Conservation (phyloP, 1,139 yeast genomes). For the Komagataea norvegica region DNA sequence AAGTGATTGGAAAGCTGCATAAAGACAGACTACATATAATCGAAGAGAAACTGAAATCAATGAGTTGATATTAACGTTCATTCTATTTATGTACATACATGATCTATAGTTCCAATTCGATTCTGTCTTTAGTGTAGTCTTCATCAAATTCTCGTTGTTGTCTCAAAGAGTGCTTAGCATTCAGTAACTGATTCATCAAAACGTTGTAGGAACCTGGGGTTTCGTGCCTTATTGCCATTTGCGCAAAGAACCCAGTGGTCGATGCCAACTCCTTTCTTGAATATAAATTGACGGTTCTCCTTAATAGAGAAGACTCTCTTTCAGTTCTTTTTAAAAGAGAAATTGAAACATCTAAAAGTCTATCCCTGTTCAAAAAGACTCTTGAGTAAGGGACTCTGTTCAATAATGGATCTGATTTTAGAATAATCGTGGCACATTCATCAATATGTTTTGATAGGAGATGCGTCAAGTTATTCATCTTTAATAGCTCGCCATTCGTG, state of each 20-base stretch:
- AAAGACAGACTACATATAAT: constrained; percentile 23
- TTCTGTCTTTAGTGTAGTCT: constrained; percentile 1
- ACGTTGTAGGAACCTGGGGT: constrained; percentile 14
- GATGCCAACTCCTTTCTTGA: constrained; percentile 58
- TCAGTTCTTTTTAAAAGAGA: constrained; percentile 39
- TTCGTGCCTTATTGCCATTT: constrained; percentile 40
- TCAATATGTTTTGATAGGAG: constrained; percentile 39
- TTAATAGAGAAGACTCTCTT: constrained; percentile 60
- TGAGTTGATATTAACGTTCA: too few relatives aligned
- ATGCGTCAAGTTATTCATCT: constrained; percentile 31
- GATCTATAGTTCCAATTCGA: constrained; percentile 3
- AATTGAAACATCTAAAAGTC: constrained; percentile 42
- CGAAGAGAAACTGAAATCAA: constrained; percentile 14
- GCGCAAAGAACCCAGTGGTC: constrained; percentile 61
- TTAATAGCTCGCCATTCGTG: constrained; percentile 56
- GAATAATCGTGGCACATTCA: constrained; percentile 44
- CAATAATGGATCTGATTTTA: constrained; percentile 35
- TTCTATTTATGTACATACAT: neutral
- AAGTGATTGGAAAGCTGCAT: constrained; percentile 15
- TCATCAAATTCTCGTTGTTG: constrained; percentile 1
- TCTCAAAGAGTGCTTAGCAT: constrained; percentile 7
- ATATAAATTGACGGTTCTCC: constrained; percentile 52
- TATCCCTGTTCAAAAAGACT: constrained; percentile 36
- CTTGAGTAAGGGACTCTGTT: constrained; percentile 34
- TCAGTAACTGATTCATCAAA: constrained; percentile 11